These are phyloP conservation scores for Vaccinium macrocarpon DNA, from an alignment of 148 eudicot genomes.

Conservation along the genomic window DNA sequence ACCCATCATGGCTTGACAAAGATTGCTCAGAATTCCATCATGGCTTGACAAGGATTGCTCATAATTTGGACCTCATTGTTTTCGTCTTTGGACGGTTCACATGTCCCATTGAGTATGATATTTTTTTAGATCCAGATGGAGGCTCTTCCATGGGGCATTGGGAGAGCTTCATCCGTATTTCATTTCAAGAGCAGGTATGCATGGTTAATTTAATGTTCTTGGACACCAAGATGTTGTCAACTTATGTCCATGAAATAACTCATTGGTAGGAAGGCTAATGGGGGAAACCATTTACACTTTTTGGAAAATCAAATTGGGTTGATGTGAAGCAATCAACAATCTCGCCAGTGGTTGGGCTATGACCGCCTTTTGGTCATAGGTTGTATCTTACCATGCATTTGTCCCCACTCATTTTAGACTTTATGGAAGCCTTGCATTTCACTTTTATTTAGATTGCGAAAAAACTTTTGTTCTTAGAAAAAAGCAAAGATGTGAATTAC, in stretches of 20 bases:
- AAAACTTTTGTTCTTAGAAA: background rate
- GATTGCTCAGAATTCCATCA: conserved; percentile 53
- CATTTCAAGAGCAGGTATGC: conserved; percentile 88
- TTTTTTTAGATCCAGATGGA: conserved; percentile 90
- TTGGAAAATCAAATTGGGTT: background rate
- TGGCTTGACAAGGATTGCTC: too few relatives aligned
- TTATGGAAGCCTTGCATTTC: background rate
- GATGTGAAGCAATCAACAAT: background rate
- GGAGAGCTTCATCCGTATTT: conserved; percentile 99
- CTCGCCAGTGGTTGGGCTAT: background rate
- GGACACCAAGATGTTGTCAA: background rate
- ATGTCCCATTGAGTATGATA: conserved; percentile 84
- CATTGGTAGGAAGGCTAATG: background rate
- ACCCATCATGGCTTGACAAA: conserved; percentile 93
- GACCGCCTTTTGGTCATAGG: too few relatives aligned
- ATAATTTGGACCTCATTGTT: conserved; percentile 68
- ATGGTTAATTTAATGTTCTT: background rate
- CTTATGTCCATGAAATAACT: background rate
- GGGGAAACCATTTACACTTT: background rate
- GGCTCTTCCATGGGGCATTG: conserved; percentile 90
- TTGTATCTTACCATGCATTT: background rate
- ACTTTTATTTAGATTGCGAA: background rate
- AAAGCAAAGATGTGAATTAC: background rate
- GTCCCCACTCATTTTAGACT: background rate
- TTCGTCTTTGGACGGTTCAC: conserved; percentile 45